phyloP scores from a whole-genome alignment of 306 rosid genomes.

The Citrullus mucosospermus region DNA sequence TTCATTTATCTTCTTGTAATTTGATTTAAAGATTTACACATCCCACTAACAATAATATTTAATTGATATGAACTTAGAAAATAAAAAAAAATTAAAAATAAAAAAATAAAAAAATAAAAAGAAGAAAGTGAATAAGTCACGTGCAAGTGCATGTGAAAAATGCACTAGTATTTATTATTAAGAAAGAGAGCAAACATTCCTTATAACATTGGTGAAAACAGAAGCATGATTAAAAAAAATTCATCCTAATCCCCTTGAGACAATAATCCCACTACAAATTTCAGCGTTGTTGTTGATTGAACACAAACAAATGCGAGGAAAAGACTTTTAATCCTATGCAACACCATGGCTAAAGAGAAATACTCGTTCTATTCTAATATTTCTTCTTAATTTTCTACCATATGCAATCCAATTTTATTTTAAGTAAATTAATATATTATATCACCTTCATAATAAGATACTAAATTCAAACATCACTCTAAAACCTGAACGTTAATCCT shows the following conservation, averaged over 20 bases:
- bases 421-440: neutral
- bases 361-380: neutral
- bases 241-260: neutral
- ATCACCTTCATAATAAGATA: neutral
- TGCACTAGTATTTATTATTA: neutral
- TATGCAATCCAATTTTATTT: neutral
- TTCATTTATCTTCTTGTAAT: no score
- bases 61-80: neutral
- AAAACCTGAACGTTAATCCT: neutral
- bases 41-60: neutral
- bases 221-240: neutral
- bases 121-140: neutral
- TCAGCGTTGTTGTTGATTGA: neutral
- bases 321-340: neutral
- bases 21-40: no score
- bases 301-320: neutral
- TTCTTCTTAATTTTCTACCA: neutral
- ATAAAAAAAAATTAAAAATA: no score
- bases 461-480: neutral
- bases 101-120: no score
- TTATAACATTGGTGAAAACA: neutral
- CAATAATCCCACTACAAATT: neutral
- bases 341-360: neutral
- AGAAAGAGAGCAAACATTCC: neutral
- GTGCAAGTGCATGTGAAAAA: neutral